These are phyloP conservation scores for Lyophyllum decastes DNA, from an alignment of 768 basidiomycete genomes.

Conservation along the genomic window DNA sequence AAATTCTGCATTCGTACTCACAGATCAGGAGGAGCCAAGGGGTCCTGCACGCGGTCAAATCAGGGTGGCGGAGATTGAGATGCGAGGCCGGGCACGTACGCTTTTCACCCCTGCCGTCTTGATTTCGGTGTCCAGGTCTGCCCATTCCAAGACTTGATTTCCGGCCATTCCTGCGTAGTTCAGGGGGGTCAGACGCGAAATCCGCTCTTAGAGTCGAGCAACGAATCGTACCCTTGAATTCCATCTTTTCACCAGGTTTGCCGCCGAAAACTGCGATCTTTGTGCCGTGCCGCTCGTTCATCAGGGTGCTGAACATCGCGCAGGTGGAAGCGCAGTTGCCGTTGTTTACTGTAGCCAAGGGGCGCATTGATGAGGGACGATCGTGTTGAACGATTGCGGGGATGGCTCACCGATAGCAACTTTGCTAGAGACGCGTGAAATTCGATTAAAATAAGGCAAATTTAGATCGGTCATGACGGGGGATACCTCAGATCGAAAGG, in stretches of 20 bases:
- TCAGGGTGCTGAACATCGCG: conserved; percentile 62
- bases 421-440: conserved; percentile 28
- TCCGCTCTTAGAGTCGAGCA: background rate
- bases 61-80: background rate
- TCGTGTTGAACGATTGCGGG: background rate
- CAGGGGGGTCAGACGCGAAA: background rate
- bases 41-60: conserved; percentile 28
- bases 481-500: conserved; percentile 46
- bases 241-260: conserved; percentile 47
- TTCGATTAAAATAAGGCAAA: background rate
- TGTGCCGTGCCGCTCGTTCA: conserved; percentile 56
- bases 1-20: conserved; percentile 23
- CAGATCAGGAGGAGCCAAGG: conserved; percentile 44
- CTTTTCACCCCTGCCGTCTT: conserved; percentile 56
- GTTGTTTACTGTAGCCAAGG: conserved; percentile 35
- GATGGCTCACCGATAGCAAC: conserved; percentile 42
- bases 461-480: background rate
- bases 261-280: conserved; percentile 60
- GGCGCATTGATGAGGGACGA: background rate
- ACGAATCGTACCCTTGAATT: conserved; percentile 46
- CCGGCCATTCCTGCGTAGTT: conserved; percentile 52
- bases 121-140: conserved; percentile 59
- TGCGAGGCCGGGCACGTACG: conserved; percentile 24
- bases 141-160: conserved; percentile 65
- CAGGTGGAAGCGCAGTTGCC: conserved; percentile 62